Evolutionary conservation across 1,284 basidiomycete genomes (phyloP), one percentile per base, ranked within the genome.

Genomic region (Schizophyllum commune): DNA sequence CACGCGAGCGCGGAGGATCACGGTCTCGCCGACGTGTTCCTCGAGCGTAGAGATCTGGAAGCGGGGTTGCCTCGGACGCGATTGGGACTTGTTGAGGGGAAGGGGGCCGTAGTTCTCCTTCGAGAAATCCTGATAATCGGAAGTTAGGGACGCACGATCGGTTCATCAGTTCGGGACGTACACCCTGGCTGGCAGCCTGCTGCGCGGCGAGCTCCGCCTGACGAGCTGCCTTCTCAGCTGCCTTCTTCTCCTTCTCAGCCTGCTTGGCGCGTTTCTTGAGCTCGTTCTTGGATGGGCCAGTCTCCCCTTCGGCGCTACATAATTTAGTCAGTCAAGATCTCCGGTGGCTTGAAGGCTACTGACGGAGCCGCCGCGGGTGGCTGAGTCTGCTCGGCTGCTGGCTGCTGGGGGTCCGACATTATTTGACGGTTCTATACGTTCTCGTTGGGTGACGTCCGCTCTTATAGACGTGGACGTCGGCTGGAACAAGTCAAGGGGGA

Each of bases 231-330:
- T 87, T 88, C 71, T 93, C 92, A 51, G 89, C 91, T 5, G 89
- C 92, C 74, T 94, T 96, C 74, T 89, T 91, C 22, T 89, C 91
- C 71, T 99, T 98, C 75, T 97, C 94, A 19, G 89, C 91, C 64
- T 92, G 90, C 74, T 96, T 97, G 32, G 91, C 92, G 34, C 88
- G 84, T 78, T 96, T 97, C 80, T 98, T 98, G 65, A 95, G 77
- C 70, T 96, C 94, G 71, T 83, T 94, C 77, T 98, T 98, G 62
- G 90, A 89, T 6, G 90, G 89, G 20, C 78, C 84, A 34, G 75
- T 68, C 27, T 74, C 64, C 58, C 72, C 72, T 68, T 77, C 67
- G 63, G 39, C 8, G 57, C 65, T 33, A 54, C 56, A 52, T 58
- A 55, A 53, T 60, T 61, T 33, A 47, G 39, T 47, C n/a, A 60